These are phyloP conservation scores for Musa schizocarpa DNA, from an alignment of 176 grass and related monocot species.

Conservation along the genomic window DNA sequence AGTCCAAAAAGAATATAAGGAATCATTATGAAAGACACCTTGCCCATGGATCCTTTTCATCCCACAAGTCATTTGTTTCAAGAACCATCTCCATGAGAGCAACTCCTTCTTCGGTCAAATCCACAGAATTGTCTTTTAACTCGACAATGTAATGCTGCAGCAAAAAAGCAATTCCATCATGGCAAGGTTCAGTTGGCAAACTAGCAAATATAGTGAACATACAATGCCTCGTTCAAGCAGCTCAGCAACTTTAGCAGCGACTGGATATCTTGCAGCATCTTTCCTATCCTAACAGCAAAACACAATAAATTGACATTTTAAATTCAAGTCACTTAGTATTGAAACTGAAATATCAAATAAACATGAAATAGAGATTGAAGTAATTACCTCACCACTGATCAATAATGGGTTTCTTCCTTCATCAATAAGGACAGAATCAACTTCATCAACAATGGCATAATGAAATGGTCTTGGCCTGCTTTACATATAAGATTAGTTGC, in stretches of 20 bases:
- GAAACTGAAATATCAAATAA: background rate
- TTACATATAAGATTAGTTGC: background rate
- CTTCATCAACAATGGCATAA: conserved; percentile 97
- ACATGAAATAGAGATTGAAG: conserved; percentile 3
- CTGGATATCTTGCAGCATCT: conserved; percentile 61
- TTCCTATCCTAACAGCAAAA: conserved; percentile 72
- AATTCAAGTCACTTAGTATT: background rate
- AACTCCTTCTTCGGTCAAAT: conserved; percentile 91
- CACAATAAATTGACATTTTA: conserved; percentile 7
- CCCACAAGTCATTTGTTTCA: conserved; percentile 77
- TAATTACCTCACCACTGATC: conserved; percentile 88
- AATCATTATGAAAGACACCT: conserved; percentile 38
- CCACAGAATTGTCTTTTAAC: conserved; percentile 77
- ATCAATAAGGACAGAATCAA: conserved; percentile 91
- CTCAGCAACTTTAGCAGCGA: conserved; percentile 81
- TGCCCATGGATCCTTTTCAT: conserved; percentile 94
- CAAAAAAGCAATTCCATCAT: conserved; percentile 23
- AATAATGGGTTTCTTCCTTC: conserved; percentile 95
- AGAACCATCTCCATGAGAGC: conserved; percentile 78
- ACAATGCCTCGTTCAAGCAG: conserved; percentile 71
- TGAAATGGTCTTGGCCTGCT: conserved; percentile 79
- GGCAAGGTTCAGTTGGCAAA: conserved; percentile 9
- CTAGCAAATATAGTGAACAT: conserved; percentile 24
- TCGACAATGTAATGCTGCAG: conserved; percentile 88
- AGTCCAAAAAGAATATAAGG: conserved; percentile 16